A percentile compares a stretch with the other conserved stretches of the same genome.
Evolutionary conservation across 2,329 filamentous ascomycete genomes (phyloP).

Genomic region (Colletotrichum destructivum): DNA sequence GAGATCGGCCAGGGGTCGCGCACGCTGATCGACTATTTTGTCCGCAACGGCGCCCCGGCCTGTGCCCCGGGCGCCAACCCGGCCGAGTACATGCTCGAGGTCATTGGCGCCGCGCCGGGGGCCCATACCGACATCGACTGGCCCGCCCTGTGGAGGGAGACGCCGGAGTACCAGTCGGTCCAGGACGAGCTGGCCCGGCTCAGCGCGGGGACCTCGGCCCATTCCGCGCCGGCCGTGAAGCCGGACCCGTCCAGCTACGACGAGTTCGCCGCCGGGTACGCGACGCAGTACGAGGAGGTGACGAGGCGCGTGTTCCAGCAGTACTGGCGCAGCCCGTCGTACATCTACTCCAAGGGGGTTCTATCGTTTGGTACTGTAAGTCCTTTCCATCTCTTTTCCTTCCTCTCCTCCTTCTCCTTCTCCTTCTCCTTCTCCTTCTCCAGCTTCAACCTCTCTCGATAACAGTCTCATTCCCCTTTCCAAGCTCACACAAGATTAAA

Average conservation of each 20-base stretch:
- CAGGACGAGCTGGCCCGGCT: conserved; percentile 42
- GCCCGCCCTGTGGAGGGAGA: conserved; percentile 61
- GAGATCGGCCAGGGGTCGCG: conserved; percentile 65
- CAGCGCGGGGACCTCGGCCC: neutral
- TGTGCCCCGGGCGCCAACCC: conserved; percentile 66
- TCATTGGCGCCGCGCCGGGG: conserved; percentile 55
- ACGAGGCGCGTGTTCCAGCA: conserved; percentile 54
- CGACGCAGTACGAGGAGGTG: conserved; percentile 52
- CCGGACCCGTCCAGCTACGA: conserved; percentile 47
- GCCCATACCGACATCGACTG: conserved; percentile 64
- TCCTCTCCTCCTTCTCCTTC: too few species aligned
- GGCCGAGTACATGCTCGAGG: conserved; percentile 63
- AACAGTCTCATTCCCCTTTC: too few species aligned
- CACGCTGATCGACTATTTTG: conserved; percentile 66
- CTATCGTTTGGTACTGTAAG: conserved; percentile 44
- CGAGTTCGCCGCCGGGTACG: conserved; percentile 51
- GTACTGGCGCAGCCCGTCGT: conserved; percentile 64
- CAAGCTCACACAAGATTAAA: too few species aligned
- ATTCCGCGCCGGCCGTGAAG: neutral
- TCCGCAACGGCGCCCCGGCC: conserved; percentile 61
- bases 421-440: too few species aligned
- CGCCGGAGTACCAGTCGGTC: conserved; percentile 54
- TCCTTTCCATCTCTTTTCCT: neutral
- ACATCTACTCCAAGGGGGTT: conserved; percentile 71
- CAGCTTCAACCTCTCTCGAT: too few species aligned